Evolutionary conservation across 805 yeast species (phyloP).

Genomic region (Ogataea pilisensis): DNA sequence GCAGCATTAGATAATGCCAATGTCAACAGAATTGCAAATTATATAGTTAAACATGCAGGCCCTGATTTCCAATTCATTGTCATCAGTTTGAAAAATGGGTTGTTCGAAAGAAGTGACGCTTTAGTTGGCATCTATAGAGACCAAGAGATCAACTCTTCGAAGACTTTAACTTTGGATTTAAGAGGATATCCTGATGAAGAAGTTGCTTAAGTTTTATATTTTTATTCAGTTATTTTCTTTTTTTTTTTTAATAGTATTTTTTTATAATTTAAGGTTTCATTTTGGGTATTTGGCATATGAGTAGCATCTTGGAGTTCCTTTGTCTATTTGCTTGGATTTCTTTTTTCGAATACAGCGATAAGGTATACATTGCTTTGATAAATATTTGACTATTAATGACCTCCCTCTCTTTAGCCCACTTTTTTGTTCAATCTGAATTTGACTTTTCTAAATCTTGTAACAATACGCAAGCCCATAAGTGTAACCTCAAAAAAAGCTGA

Average conservation of each 20-base stretch:
- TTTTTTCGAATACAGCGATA: no score
- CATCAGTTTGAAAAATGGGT: constrained; percentile 80
- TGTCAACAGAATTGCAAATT: constrained; percentile 81
- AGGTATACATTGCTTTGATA: no score
- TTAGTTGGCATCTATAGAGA: constrained; percentile 91
- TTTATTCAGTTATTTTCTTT: background rate
- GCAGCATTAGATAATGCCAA: constrained; percentile 93
- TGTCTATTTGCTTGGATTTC: no score
- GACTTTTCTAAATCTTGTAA: constrained; percentile 27
- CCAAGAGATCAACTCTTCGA: constrained; percentile 67
- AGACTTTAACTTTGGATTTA: constrained; percentile 69
- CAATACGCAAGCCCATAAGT: constrained; percentile 58
- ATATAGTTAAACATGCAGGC: constrained; percentile 70
- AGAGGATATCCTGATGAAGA: constrained; percentile 48
- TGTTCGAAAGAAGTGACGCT: constrained; percentile 86
- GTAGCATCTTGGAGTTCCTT: no score
- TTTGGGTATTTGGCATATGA: no score
- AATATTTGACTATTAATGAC: no score
- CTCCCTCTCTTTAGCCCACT: background rate
- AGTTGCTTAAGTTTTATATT: constrained; percentile 12
- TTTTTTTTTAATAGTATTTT: background rate
- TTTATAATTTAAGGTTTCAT: background rate
- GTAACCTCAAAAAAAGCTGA: constrained; percentile 51
- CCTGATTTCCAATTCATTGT: constrained; percentile 87
- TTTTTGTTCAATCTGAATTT: background rate